Evolutionary conservation across 108 stramenopile species (phyloP).

Genomic region (Discostella pseudostelligera): DNA sequence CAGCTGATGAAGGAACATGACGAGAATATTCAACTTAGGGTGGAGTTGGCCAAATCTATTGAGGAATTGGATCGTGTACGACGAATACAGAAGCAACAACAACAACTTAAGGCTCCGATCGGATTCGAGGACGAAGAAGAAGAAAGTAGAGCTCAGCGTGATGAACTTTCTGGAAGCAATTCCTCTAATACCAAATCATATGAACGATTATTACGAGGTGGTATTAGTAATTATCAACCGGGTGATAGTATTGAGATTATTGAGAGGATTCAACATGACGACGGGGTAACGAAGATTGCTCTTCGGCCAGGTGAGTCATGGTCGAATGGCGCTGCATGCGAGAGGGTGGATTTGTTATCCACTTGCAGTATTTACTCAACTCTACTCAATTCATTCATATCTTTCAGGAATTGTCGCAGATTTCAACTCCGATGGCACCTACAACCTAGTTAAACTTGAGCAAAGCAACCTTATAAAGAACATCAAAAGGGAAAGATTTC

Average conservation of each 20-base stretch:
- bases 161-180: too few species aligned
- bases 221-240: not conserved
- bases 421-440: not conserved
- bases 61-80: conserved; percentile 1
- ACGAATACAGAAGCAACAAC: too few species aligned
- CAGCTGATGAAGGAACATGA: not conserved
- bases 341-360: too few species aligned
- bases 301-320: not conserved
- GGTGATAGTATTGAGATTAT: conserved; percentile 8
- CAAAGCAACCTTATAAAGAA: not conserved
- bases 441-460: not conserved
- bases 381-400: not conserved
- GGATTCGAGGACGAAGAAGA: not conserved
- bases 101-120: not conserved
- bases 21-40: not conserved
- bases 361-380: not conserved
- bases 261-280: not conserved
- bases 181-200: too few species aligned
- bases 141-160: not conserved
- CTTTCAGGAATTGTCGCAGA: not conserved
- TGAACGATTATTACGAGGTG: not conserved
- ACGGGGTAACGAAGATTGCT: not conserved
- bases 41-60: not conserved
- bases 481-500: not conserved
- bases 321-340: not conserved